These are phyloP conservation scores for Solanum dulcamara DNA, from an alignment of 257 asterid genomes.

Conservation along the genomic window DNA sequence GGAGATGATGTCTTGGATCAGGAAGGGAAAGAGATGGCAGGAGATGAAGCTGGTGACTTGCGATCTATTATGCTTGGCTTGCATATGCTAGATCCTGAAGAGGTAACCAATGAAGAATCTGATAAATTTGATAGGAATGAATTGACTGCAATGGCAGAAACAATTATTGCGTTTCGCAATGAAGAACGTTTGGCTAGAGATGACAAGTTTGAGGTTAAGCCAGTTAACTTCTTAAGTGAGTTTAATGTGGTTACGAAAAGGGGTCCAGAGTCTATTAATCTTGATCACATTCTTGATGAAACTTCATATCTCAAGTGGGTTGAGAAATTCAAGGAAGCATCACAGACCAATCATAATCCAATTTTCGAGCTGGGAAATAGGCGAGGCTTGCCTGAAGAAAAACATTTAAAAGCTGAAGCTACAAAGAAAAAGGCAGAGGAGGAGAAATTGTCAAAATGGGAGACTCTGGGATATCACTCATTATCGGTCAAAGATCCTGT, in stretches of 20 bases:
- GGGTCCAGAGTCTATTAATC: slow-evolving; percentile 27
- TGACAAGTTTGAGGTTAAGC: slow-evolving; percentile 54
- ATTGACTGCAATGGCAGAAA: slow-evolving; percentile 48
- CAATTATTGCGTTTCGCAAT: slow-evolving; percentile 44
- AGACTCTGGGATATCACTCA: slow-evolving; percentile 73
- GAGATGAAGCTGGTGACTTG: slow-evolving; percentile 62
- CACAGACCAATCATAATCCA: slow-evolving; percentile 18
- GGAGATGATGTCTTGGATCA: slow-evolving; percentile 51
- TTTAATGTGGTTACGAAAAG: slow-evolving; percentile 22
- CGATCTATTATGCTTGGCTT: slow-evolving; percentile 67
- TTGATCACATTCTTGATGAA: slow-evolving; percentile 66
- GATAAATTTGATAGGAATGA: slow-evolving; percentile 33
- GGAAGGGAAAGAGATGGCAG: slow-evolving; percentile 40
- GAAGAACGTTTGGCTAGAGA: slow-evolving; percentile 23
- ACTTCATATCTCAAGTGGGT: slow-evolving; percentile 77
- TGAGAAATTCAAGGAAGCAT: slow-evolving; percentile 66
- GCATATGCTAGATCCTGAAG: slow-evolving; percentile 62
- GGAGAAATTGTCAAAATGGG: slow-evolving; percentile 75
- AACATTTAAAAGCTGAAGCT: slow-evolving; percentile 55
- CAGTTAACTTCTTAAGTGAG: slow-evolving; percentile 25
- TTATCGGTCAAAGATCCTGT: slow-evolving; percentile 46
- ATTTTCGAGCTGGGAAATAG: slow-evolving; percentile 29
- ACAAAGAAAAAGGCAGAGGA: slow-evolving; percentile 60
- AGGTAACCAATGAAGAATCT: slow-evolving; percentile 29
- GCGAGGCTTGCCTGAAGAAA: slow-evolving; percentile 43